phyloP scores from a whole-genome alignment of 352 stramenopile genomes.

The Globisporangium nodosum region DNA sequence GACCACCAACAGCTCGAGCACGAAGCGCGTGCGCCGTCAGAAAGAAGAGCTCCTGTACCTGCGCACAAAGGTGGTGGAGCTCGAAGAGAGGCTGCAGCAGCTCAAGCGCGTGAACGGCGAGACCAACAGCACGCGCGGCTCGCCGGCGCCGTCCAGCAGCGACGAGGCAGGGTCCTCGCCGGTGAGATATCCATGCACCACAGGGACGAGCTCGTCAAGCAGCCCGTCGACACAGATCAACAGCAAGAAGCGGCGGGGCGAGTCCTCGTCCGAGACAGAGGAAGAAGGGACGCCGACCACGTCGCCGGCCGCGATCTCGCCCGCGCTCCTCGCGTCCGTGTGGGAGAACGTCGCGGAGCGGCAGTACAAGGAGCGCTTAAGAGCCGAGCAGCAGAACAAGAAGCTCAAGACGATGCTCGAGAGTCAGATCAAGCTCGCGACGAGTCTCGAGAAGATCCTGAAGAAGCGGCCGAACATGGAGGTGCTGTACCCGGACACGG shows the following conservation, averaged over 20 bases:
- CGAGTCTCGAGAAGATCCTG: constrained; percentile 17
- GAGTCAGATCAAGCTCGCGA: constrained; percentile 21
- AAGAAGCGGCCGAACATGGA: constrained; percentile 15
- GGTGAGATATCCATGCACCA: background rate
- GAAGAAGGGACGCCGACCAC: background rate
- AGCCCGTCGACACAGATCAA: background rate
- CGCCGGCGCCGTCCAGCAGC: constrained; percentile 2
- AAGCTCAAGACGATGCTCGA: constrained; percentile 25
- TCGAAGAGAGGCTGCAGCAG: constrained; percentile 15
- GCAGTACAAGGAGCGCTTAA: constrained; percentile 19
- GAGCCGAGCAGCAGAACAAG: constrained; percentile 23
- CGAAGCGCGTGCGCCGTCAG: constrained; percentile 15
- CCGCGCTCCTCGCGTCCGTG: constrained; percentile 11
- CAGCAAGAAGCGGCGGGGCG: constrained; percentile 1
- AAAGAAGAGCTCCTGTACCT: constrained; percentile 22
- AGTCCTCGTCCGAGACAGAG: constrained; percentile 2
- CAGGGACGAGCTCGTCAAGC: background rate
- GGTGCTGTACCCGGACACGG: constrained; percentile 7
- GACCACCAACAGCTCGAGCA: constrained; percentile 10
- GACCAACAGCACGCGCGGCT: constrained; percentile 3
- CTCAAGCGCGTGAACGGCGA: constrained; percentile 12
- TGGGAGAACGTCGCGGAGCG: constrained; percentile 26
- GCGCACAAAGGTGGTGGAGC: constrained; percentile 14
- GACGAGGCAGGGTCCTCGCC: constrained; percentile 7
- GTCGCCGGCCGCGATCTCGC: constrained; percentile 18